Conservation (phyloP, 345 rosid genomes). For the Salix suchowensis region DNA sequence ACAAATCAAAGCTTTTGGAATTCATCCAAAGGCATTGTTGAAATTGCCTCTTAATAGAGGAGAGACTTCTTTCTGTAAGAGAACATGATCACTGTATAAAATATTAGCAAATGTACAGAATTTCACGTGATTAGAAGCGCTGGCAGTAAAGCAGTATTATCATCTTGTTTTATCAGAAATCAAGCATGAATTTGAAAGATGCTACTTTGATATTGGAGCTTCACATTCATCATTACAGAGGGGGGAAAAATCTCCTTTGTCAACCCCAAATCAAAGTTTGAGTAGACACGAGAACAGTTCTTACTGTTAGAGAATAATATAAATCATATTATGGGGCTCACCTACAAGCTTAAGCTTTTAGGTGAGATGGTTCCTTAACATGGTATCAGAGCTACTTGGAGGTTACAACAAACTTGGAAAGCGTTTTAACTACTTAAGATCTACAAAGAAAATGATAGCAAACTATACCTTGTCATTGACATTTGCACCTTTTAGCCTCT, state of each 20-base stretch:
- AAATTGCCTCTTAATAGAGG: neutral
- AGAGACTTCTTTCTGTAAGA: neutral
- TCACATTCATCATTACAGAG: neutral
- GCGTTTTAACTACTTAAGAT: neutral
- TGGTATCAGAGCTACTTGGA: no score
- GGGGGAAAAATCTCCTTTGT: neutral
- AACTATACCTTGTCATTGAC: conserved; percentile 66
- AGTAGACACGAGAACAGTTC: neutral
- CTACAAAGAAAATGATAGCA: neutral
- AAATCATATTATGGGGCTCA: no score
- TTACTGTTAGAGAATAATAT: neutral
- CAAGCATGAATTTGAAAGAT: neutral
- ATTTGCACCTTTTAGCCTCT: conserved; percentile 88
- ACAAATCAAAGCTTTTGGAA: neutral
- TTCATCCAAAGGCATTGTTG: neutral
- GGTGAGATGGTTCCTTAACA: no score
- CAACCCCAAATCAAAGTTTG: neutral
- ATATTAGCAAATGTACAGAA: neutral
- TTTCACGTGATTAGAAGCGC: neutral
- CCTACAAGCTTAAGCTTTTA: no score
- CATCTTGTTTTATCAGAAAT: neutral
- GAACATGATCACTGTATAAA: neutral
- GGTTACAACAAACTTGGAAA: neutral
- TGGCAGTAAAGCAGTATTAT: neutral
- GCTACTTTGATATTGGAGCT: neutral